Evolutionary conservation across 2,329 filamentous ascomycete genomes (phyloP).

Genomic region (Stagonosporopsis chrysanthemi): DNA sequence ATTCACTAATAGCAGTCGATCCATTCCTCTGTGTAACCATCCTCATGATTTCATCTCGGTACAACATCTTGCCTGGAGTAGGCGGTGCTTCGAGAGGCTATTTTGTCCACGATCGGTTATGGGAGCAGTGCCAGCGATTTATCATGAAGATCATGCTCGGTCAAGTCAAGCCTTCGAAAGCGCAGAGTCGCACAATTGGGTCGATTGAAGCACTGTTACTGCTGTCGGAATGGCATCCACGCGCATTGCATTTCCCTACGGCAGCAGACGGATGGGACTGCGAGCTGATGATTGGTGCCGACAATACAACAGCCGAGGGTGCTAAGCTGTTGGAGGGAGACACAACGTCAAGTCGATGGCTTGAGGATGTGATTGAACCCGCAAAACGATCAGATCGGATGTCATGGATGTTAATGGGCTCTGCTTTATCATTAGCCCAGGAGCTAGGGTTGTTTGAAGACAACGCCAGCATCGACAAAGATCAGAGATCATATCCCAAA

Average conservation of each 20-base stretch:
- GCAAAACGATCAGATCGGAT: conserved; percentile 64
- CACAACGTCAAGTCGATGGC: conserved; percentile 54
- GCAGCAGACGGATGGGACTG: conserved; percentile 64
- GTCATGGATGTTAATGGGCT: conserved; percentile 67
- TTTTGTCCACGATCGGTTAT: conserved; percentile 62
- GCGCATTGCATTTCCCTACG: conserved; percentile 62
- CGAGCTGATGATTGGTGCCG: conserved; percentile 56
- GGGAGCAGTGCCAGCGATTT: conserved; percentile 63
- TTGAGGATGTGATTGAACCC: conserved; percentile 63
- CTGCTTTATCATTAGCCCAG: conserved; percentile 61
- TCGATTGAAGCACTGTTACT: conserved; percentile 62
- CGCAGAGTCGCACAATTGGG: conserved; percentile 59
- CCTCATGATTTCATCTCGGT: conserved; percentile 63
- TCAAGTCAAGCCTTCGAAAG: conserved; percentile 60
- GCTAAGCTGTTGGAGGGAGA: conserved; percentile 46
- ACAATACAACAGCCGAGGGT: conserved; percentile 50
- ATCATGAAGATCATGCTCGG: conserved; percentile 63
- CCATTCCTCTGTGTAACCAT: conserved; percentile 63
- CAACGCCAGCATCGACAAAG: conserved; percentile 46
- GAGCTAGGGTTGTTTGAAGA: conserved; percentile 61
- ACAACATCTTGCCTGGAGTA: conserved; percentile 51
- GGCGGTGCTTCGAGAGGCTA: conserved; percentile 58
- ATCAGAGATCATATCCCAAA: conserved; percentile 45
- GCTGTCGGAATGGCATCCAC: conserved; percentile 65
- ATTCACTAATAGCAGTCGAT: conserved; percentile 58